phyloP scores from a whole-genome alignment of 371 early-diverging fungal genomes.

The Lichtheimia ornata region DNA sequence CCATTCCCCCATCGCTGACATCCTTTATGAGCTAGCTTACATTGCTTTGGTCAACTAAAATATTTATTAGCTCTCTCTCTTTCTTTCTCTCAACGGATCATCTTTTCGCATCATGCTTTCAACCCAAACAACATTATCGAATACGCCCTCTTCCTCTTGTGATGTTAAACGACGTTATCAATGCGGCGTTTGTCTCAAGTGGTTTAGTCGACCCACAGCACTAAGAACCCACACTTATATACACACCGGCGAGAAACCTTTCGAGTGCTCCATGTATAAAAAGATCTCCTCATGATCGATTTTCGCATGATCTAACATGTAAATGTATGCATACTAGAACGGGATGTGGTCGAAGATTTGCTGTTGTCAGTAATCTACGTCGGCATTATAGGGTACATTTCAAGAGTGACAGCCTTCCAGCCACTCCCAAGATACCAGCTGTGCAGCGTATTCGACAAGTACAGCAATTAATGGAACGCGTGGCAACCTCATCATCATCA shows the following conservation, averaged over 20 bases:
- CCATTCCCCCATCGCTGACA: background rate
- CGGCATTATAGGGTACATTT: slow-evolving; percentile 40
- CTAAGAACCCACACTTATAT: slow-evolving; percentile 70
- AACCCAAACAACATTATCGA: background rate
- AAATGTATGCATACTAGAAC: slow-evolving; percentile 16
- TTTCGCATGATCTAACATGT: background rate
- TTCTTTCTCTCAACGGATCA: background rate
- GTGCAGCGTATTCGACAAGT: slow-evolving; percentile 25
- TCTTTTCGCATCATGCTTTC: background rate
- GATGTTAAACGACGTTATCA: slow-evolving; percentile 14
- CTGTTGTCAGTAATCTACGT: slow-evolving; percentile 44
- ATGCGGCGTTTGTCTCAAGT: slow-evolving; percentile 55
- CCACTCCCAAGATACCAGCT: slow-evolving; percentile 17
- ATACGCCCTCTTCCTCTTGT: background rate
- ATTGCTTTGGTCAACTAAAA: background rate
- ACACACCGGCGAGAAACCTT: slow-evolving; percentile 82
- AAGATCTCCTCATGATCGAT: background rate
- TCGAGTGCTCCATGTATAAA: slow-evolving; percentile 54
- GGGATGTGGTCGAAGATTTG: slow-evolving; percentile 41
- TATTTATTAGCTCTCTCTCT: background rate
- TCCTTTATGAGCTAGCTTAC: background rate
- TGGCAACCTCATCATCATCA: background rate
- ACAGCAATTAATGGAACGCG: slow-evolving; percentile 28
- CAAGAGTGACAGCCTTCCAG: slow-evolving; percentile 7
- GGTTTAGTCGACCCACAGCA: slow-evolving; percentile 78